Percentiles rank a stretch among this genome's conserved stretches.
Conservation (phyloP, 129 eudicot species). For the Dittrichia graveolens region DNA sequence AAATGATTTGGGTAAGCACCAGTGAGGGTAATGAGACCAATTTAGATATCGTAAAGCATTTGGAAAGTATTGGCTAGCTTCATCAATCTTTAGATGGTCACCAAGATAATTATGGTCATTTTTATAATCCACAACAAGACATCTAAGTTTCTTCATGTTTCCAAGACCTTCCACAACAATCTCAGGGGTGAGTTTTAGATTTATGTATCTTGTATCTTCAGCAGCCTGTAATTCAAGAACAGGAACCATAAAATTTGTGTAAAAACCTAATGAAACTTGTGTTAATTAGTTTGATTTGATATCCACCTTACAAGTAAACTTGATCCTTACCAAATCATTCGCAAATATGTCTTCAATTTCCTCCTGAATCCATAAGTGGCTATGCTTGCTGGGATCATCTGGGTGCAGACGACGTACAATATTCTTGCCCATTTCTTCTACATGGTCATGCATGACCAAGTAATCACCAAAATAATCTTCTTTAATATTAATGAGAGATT, state of each 20-base stretch:
- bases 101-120: not conserved
- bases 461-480: not conserved
- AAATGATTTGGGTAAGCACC: slow-evolving; percentile 4
- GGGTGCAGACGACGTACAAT: slow-evolving; percentile 35
- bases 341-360: slow-evolving; percentile 33
- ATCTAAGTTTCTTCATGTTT: slow-evolving; percentile 25
- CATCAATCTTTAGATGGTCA: not conserved
- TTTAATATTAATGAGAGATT: slow-evolving; percentile 35
- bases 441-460: slow-evolving; percentile 47
- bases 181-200: not conserved
- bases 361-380: slow-evolving; percentile 46
- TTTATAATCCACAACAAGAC: not conserved
- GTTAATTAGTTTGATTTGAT: not conserved
- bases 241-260: not conserved
- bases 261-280: not conserved
- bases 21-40: slow-evolving; percentile 1
- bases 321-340: slow-evolving; percentile 16
- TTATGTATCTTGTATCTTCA: slow-evolving; percentile 1
- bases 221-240: not conserved
- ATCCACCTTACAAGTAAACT: not conserved
- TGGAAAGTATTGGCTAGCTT: slow-evolving; percentile 4
- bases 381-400: slow-evolving; percentile 39
- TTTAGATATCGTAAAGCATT: slow-evolving; percentile 15
- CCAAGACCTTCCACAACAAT: not conserved
- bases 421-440: slow-evolving; percentile 59